Evolutionary conservation across 768 basidiomycete genomes (phyloP).

Genomic region (Serendipita vermifera): DNA sequence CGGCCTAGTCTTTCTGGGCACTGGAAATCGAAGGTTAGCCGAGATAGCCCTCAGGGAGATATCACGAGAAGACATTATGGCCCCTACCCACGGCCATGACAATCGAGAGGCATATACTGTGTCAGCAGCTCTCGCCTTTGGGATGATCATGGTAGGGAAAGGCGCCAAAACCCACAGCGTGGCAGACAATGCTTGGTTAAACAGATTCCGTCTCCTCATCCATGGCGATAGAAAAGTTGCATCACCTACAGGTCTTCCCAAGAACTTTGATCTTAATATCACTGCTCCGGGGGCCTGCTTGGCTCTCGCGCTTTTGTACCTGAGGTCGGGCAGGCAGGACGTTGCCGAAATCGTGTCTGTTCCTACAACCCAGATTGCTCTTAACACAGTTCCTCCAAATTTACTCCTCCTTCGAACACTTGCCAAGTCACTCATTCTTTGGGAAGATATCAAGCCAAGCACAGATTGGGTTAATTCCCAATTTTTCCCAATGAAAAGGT

Average conservation of each 20-base stretch:
- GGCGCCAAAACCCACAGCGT: constrained; percentile 52
- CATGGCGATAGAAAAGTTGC: constrained; percentile 47
- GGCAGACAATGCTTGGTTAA: constrained; percentile 58
- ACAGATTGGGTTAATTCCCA: constrained; percentile 59
- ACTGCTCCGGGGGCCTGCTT: constrained; percentile 87
- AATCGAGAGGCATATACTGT: constrained; percentile 88
- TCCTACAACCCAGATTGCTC: constrained; percentile 62
- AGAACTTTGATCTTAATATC: constrained; percentile 66
- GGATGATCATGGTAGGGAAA: constrained; percentile 91
- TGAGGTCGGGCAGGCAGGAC: constrained; percentile 70
- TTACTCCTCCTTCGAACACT: constrained; percentile 74
- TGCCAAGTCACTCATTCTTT: constrained; percentile 70
- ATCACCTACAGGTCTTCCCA: constrained; percentile 21
- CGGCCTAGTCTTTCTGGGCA: constrained; percentile 82
- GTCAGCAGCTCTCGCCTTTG: constrained; percentile 79
- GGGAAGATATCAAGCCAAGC: constrained; percentile 61
- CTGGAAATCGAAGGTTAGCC: constrained; percentile 78
- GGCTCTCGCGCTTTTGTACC: constrained; percentile 85
- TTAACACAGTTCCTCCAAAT: constrained; percentile 80
- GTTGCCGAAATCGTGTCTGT: constrained; percentile 76
- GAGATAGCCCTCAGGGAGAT: constrained; percentile 84
- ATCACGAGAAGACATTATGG: constrained; percentile 58
- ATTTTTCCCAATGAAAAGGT: constrained; percentile 41
- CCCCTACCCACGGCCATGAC: constrained; percentile 74
- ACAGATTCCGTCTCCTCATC: constrained; percentile 57